Evolutionary conservation across 495 filamentous ascomycete species (phyloP).

Genomic region (Penicillium simplicissimum): DNA sequence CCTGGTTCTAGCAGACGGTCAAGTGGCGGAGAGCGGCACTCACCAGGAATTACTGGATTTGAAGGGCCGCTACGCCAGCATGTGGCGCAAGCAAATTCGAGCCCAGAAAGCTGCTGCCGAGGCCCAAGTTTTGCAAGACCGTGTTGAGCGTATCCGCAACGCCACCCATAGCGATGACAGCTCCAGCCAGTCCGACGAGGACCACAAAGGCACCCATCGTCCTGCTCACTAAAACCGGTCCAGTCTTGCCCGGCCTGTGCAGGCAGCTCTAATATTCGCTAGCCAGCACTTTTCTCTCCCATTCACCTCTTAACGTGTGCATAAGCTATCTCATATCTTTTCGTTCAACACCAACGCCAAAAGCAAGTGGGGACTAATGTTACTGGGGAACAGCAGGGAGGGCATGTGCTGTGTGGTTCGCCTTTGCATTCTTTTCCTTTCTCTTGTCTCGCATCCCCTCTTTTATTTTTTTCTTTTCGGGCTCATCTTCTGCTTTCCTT

Average conservation of each 20-base stretch:
- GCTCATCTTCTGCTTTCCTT: conserved; percentile 1
- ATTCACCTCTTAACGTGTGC: conserved; percentile 32
- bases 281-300: conserved; percentile 20
- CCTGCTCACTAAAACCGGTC: conserved; percentile 23
- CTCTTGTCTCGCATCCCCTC: conserved; percentile 13
- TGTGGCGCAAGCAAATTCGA: conserved; percentile 95
- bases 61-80: conserved; percentile 79
- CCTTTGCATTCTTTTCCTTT: conserved; percentile 12
- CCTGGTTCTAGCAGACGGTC: conserved; percentile 82
- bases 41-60: conserved; percentile 78
- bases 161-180: conserved; percentile 50
- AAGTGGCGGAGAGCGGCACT: conserved; percentile 80
- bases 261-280: conserved; percentile 19
- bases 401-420: conserved; percentile 4
- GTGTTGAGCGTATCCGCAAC: conserved; percentile 48
- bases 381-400: conserved; percentile 11
- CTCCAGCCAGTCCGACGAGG: conserved; percentile 55
- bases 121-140: conserved; percentile 57
- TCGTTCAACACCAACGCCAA: conserved; percentile 13
- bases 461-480: conserved; percentile 22
- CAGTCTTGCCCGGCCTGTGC: conserved; percentile 10
- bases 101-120: conserved; percentile 82
- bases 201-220: conserved; percentile 39
- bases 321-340: conserved; percentile 20
- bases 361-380: conserved; percentile 25